A percentile compares a stretch with the other conserved stretches of the same genome.
These are phyloP conservation scores for Tetrahymena malaccensis DNA, from an alignment of 73 alveolate species.

Conservation along the genomic window DNA sequence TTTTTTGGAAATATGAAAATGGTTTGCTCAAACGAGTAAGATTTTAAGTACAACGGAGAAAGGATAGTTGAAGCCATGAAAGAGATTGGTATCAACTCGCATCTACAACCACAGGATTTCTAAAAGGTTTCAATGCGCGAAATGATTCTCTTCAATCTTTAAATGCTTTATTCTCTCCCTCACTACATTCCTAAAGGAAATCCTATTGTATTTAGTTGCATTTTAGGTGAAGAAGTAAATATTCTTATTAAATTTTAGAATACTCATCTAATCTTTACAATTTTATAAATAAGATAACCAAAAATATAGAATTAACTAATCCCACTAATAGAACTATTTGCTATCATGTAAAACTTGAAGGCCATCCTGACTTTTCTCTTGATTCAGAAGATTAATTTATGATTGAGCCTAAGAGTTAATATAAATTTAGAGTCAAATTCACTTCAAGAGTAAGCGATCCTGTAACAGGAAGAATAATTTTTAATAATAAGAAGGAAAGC, in stretches of 20 bases:
- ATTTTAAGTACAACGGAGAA: constrained; percentile 68
- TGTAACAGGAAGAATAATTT: constrained; percentile 87
- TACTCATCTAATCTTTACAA: too few relatives aligned
- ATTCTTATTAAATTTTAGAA: too few relatives aligned
- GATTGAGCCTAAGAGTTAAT: constrained; percentile 80
- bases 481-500: constrained; percentile 90
- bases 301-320: constrained; percentile 79
- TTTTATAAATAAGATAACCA: constrained; percentile 5
- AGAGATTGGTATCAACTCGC: constrained; percentile 80
- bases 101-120: constrained; percentile 59
- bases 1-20: not conserved
- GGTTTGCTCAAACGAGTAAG: constrained; percentile 54
- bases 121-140: constrained; percentile 91
- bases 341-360: constrained; percentile 94
- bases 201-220: constrained; percentile 81
- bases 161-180: constrained; percentile 89
- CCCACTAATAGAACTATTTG: constrained; percentile 86
- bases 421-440: constrained; percentile 88
- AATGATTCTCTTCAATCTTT: constrained; percentile 74
- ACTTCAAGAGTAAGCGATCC: constrained; percentile 79
- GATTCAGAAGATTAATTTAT: constrained; percentile 73
- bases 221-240: constrained; percentile 83
- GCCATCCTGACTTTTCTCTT: constrained; percentile 53
- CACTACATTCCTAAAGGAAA: constrained; percentile 94
- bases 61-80: constrained; percentile 66